Evolutionary conservation across 2,329 filamentous ascomycete genomes (phyloP), one percentile per base, ranked within the genome.

Genomic region (Cladobotryum protrusum): DNA sequence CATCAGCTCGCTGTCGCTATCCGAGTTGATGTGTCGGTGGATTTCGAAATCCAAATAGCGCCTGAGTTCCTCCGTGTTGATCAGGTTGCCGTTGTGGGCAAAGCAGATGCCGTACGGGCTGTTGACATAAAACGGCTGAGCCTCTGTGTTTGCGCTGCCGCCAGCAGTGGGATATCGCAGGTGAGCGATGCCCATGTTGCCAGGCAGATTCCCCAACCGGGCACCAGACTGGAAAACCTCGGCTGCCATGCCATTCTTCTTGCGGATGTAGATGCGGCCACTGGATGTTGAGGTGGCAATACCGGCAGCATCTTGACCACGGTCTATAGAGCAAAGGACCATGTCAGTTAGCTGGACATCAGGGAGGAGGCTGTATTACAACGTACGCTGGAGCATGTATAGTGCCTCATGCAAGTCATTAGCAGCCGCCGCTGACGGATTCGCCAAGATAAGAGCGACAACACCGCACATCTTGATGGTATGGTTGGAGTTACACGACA

Each of bases 61-160:
- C 65, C 80, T 82, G 43, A 95, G 74, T 47, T 87, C 82, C 2
- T 77, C 76, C 5, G 85, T 81, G 63, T 95, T 79, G 73, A 95
- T 87, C 43, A 96, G 75, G 69, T 96, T 96, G 53, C 91, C 90
- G 63, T 96, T 96, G 70, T 93, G 85, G 18, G 85, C 80, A 64
- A 93, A 79, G 61, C 79, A 87, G 59, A 95, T 86, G 43, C 89
- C 89, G 63, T 89, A 93, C 1, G 88, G 89, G 50, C 77, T 81
- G 72, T 95, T 95, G 61, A 64, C 89, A 64, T 93, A 96, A 68
- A 96, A 95, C 0, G 91, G 91, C 69, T 96, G 90, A 11, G 89
- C 88, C 69, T 96, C 89, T 7, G 89, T 84, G 62, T 89, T 92
- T 45, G 53, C 32, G 46, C 24, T 39, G 15, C 57, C 93, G 50